Base-by-base conservation (phyloP, 2,329 filamentous ascomycete species). In the Tothia fuscella region DNA sequence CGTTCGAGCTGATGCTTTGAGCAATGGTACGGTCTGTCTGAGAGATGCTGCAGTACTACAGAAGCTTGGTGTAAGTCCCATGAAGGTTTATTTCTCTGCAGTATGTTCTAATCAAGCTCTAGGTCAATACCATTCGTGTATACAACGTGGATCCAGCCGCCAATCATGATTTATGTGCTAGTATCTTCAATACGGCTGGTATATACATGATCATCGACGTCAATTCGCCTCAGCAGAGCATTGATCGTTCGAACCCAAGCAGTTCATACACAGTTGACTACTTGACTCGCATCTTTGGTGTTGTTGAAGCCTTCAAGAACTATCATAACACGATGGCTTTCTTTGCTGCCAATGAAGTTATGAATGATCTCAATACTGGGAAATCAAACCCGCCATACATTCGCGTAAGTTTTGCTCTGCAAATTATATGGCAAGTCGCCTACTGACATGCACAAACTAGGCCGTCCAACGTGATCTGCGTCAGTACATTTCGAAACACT, bases 341-440 rank as follows among this genome's bases (percentile, higher is more conserved):
- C 65, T 79, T 82, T 56, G 67, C 73, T 21, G 78, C 74, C 26
- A 82, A 82, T 53, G 78, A 81, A 57, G 71, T 81, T 38, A 79
- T 80, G 62, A 78, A 80, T 51, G 70, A 79, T 53, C 55, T 74
- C 26, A 43, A 47, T 9, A 47, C 45, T 13, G 74, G 64, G 22
- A 54, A 69, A 48, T 53, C 61, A 38, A 72, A 71, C 39, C 76
- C 76, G 13, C 66, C 65, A 33, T 77, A 79, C 56, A 70, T 79
- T 47, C 61, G 71, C 42, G 66, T 69, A 55, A 49, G 63, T 57
- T 32, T 2, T 30, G 16, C 6, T 13, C 24, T 16, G 12, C 14
- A 20, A n/a, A 29, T 19, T 20, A 4, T 31, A 22, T 29, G 16
- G 16, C 19, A 12, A 14, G 12, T 49, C 19, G n/a, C 41, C 19